These are phyloP conservation scores for Suillus alpinus DNA, from an alignment of 768 basidiomycete genomes.

Conservation along the genomic window DNA sequence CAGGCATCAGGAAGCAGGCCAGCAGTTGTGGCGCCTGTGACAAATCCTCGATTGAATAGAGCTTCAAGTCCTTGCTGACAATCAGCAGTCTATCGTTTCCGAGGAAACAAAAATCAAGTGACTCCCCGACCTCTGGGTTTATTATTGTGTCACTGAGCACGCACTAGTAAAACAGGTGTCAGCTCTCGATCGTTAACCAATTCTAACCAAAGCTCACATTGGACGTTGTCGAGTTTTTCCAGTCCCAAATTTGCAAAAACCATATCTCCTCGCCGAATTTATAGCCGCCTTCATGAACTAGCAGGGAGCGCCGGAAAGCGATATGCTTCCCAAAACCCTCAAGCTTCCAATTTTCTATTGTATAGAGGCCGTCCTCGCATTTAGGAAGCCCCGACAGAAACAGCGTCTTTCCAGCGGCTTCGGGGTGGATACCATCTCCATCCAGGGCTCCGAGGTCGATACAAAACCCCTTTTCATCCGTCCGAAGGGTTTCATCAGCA, in stretches of 20 bases:
- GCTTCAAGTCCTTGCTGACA: background rate
- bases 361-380: background rate
- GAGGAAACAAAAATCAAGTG: conserved; percentile 6
- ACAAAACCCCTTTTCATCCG: background rate
- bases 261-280: background rate
- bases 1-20: background rate
- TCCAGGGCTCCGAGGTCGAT: background rate
- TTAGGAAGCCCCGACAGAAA: background rate
- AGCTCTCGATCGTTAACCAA: background rate
- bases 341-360: background rate
- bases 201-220: background rate
- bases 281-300: background rate
- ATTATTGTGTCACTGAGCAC: background rate
- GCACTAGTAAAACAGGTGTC: background rate
- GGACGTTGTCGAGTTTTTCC: background rate
- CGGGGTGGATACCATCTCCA: background rate
- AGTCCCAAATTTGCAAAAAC: conserved; percentile 7
- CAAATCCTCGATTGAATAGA: conserved; percentile 2
- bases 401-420: background rate
- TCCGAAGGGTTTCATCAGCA: background rate
- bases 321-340: background rate
- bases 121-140: background rate
- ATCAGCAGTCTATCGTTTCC: conserved; percentile 2
- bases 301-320: background rate
- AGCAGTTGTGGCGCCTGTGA: background rate